Percentiles rank a stretch among this genome's conserved stretches.
Evolutionary conservation across 2,329 filamentous ascomycete species (phyloP).

Genomic region (Sporothrix pseudoabietina): DNA sequence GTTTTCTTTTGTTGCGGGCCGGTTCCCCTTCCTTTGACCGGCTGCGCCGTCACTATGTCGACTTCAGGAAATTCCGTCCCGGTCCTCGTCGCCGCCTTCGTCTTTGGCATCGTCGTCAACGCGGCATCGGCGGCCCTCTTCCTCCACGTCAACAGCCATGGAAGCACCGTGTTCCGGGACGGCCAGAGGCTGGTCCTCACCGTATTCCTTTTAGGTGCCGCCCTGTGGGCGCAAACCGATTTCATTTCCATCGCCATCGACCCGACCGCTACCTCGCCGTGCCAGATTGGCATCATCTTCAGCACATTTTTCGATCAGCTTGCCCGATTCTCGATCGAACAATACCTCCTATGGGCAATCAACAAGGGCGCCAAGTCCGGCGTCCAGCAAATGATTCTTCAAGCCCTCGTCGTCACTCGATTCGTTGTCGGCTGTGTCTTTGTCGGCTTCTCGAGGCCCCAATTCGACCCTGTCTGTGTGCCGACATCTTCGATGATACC

Average conservation of each 20-base stretch:
- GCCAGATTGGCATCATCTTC: slow-evolving; percentile 56
- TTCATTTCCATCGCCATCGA: slow-evolving; percentile 56
- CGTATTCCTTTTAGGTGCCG: slow-evolving; percentile 54
- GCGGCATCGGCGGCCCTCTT: slow-evolving; percentile 53
- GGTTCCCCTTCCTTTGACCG: slow-evolving; percentile 37
- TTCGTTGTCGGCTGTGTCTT: slow-evolving; percentile 58
- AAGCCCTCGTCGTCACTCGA: slow-evolving; percentile 51
- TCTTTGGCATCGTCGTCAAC: slow-evolving; percentile 59
- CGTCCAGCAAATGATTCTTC: slow-evolving; percentile 47
- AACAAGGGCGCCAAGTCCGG: slow-evolving; percentile 43
- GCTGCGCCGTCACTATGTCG: slow-evolving; percentile 48
- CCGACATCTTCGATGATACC: slow-evolving; percentile 50
- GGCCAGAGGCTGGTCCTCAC: slow-evolving; percentile 66
- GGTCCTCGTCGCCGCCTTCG: slow-evolving; percentile 57
- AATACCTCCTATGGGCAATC: slow-evolving; percentile 57
- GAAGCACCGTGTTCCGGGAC: slow-evolving; percentile 55
- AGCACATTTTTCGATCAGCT: slow-evolving; percentile 60
- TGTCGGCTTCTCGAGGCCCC: slow-evolving; percentile 56
- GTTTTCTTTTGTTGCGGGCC: slow-evolving; percentile 41
- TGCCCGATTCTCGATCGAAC: slow-evolving; percentile 55
- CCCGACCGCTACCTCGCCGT: slow-evolving; percentile 47
- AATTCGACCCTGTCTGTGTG: slow-evolving; percentile 57
- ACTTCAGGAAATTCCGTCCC: slow-evolving; percentile 48
- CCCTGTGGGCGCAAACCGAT: slow-evolving; percentile 56
- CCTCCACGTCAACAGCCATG: slow-evolving; percentile 52